phyloP scores from a whole-genome alignment of 73 alveolate species.

The Paramecium octaurelia region DNA sequence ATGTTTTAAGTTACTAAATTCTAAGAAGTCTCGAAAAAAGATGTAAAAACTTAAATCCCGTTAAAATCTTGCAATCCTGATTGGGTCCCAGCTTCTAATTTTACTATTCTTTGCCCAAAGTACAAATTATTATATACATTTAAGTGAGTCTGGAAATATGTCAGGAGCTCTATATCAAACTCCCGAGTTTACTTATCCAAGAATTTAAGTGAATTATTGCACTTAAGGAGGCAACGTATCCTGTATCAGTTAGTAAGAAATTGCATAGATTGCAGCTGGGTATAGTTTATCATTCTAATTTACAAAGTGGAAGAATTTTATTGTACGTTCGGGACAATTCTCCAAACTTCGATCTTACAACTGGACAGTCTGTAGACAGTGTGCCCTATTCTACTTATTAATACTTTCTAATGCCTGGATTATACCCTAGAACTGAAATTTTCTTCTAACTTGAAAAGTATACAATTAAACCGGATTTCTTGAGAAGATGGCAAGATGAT shows the following conservation, averaged over 20 bases:
- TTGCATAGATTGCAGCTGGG: slow-evolving; percentile 10
- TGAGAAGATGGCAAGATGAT: slow-evolving; percentile 23
- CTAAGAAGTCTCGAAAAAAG: background rate
- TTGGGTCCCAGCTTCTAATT: background rate
- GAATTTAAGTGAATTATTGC: background rate
- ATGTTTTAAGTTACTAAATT: background rate
- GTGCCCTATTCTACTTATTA: background rate
- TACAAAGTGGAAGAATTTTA: slow-evolving; percentile 55
- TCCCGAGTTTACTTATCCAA: background rate
- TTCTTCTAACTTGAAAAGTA: background rate
- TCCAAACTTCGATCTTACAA: slow-evolving; percentile 31
- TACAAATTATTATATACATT: background rate
- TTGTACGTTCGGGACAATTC: slow-evolving; percentile 9
- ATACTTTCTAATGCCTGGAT: slow-evolving; percentile 55
- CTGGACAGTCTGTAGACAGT: slow-evolving; percentile 38
- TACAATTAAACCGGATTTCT: slow-evolving; percentile 51
- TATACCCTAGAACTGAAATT: slow-evolving; percentile 56
- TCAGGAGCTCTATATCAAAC: slow-evolving; percentile 43
- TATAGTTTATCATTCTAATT: background rate
- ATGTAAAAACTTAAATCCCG: background rate
- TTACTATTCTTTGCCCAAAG: background rate
- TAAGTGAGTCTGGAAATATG: background rate
- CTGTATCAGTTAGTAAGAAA: background rate
- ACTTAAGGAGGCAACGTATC: background rate
- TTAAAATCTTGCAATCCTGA: background rate